A percentile compares a stretch with the other conserved stretches of the same genome.
Evolutionary conservation across 176 grass and related monocot species (phyloP).

Genomic region (Phoenix dactylifera): DNA sequence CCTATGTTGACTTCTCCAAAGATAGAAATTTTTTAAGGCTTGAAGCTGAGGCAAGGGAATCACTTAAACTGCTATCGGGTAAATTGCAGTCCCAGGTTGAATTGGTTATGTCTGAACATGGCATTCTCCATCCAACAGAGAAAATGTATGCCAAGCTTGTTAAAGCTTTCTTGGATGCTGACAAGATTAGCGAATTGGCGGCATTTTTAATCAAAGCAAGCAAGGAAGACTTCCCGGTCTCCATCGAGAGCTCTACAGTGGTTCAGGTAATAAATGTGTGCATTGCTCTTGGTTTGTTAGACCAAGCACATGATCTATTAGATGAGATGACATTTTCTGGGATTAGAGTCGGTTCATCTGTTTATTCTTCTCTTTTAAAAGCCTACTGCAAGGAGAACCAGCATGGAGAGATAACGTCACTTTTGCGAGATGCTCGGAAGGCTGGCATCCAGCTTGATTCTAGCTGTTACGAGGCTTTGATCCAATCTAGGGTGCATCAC

Average conservation of each 20-base stretch:
- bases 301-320: slow-evolving; percentile 43
- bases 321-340: slow-evolving; percentile 88
- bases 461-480: slow-evolving; percentile 57
- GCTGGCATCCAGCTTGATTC: slow-evolving; percentile 65
- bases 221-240: slow-evolving; percentile 10
- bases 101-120: slow-evolving; percentile 62
- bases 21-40: slow-evolving; percentile 50
- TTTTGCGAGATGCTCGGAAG: slow-evolving; percentile 61
- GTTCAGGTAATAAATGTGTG: too few relatives aligned
- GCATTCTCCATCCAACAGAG: slow-evolving; percentile 86
- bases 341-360: slow-evolving; percentile 63
- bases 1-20: slow-evolving; percentile 49
- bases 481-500: slow-evolving; percentile 40
- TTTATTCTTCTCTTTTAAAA: slow-evolving; percentile 71
- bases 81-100: slow-evolving; percentile 49
- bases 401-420: slow-evolving; percentile 49
- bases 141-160: slow-evolving; percentile 84
- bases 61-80: slow-evolving; percentile 41
- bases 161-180: slow-evolving; percentile 62
- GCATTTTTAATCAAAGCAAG: slow-evolving; percentile 73
- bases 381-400: slow-evolving; percentile 59
- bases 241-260: too few relatives aligned
- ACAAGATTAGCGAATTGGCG: slow-evolving; percentile 54
- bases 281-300: too few relatives aligned
- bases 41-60: slow-evolving; percentile 48